Percentiles rank a stretch among this genome's conserved stretches.
Conservation (phyloP, 352 stramenopile genomes). For the Globisporangium echinulatum region DNA sequence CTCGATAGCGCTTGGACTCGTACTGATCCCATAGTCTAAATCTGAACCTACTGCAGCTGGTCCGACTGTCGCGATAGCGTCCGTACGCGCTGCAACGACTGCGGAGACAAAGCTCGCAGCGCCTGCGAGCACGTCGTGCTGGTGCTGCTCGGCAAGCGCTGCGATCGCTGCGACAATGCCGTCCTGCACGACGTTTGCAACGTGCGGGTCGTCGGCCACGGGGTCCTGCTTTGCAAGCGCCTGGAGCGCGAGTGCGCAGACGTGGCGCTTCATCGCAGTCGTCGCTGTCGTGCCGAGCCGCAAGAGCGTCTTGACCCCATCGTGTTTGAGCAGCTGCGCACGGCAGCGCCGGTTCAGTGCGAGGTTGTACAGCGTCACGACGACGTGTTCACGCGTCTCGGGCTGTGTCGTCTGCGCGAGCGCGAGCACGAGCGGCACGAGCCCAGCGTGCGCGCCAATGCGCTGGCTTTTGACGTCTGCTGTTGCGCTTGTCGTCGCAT, state of each 20-base stretch:
- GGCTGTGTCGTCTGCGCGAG: conserved; percentile 31
- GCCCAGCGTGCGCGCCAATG: conserved; percentile 35
- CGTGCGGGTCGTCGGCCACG: conserved; percentile 31
- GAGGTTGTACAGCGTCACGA: conserved; percentile 65
- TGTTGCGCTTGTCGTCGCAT: neutral
- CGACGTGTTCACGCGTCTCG: conserved; percentile 63
- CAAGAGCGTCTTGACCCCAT: conserved; percentile 70
- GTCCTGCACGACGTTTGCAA: conserved; percentile 60
- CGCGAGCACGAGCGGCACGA: conserved; percentile 55
- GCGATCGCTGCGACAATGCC: conserved; percentile 61
- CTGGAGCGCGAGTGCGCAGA: conserved; percentile 60
- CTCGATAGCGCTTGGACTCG: conserved; percentile 12
- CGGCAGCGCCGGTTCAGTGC: conserved; percentile 46
- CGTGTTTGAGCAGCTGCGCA: conserved; percentile 62
- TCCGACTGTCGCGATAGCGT: neutral
- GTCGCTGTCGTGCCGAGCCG: conserved; percentile 35
- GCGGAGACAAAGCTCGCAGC: conserved; percentile 22
- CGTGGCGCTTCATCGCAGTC: conserved; percentile 49
- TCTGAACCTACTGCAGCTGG: neutral
- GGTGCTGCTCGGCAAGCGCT: conserved; percentile 49
- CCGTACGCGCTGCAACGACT: conserved; percentile 1
- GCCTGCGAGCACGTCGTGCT: conserved; percentile 40
- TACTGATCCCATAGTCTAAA: neutral
- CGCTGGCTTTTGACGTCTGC: conserved; percentile 53
- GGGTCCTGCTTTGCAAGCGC: conserved; percentile 37